Percentiles rank a stretch among this genome's conserved stretches.
Conservation (phyloP, 306 rosid genomes). For the Quercus ilex region DNA sequence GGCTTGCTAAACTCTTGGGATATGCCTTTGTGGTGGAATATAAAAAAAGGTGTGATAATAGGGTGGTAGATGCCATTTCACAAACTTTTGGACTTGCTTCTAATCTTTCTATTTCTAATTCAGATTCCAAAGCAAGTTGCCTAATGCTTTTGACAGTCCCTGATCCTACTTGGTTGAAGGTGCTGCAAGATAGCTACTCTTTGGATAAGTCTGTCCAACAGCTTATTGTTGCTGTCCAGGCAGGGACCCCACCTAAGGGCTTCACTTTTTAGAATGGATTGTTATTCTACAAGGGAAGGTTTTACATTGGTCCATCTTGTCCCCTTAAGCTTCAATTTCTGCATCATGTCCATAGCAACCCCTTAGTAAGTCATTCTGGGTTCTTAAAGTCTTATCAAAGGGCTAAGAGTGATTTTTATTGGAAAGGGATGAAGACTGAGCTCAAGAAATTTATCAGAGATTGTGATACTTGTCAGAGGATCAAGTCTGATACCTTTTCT, state of each 20-base stretch:
- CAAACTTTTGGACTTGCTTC: background rate
- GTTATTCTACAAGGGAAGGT: background rate
- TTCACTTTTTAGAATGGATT: no score
- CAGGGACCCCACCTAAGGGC: background rate
- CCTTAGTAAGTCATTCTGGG: background rate
- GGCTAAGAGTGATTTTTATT: background rate
- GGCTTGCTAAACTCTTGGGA: background rate
- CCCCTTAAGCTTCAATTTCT: background rate
- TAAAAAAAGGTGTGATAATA: background rate
- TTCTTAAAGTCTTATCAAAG: background rate
- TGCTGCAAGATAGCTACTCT: no score
- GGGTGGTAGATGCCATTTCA: background rate
- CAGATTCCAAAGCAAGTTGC: fast-evolving
- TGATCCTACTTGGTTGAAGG: no score
- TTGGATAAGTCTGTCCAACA: no score
- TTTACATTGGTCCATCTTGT: no score
- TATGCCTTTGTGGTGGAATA: background rate
- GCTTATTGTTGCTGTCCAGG: no score
- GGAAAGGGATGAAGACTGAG: background rate
- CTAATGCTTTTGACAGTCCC: no score
- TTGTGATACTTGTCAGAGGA: background rate
- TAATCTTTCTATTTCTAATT: no score
- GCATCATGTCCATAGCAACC: background rate
- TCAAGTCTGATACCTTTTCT: background rate
- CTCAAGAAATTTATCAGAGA: background rate